phyloP scores from a whole-genome alignment of 108 stramenopile genomes.

The Fragilaria crotonensis region DNA sequence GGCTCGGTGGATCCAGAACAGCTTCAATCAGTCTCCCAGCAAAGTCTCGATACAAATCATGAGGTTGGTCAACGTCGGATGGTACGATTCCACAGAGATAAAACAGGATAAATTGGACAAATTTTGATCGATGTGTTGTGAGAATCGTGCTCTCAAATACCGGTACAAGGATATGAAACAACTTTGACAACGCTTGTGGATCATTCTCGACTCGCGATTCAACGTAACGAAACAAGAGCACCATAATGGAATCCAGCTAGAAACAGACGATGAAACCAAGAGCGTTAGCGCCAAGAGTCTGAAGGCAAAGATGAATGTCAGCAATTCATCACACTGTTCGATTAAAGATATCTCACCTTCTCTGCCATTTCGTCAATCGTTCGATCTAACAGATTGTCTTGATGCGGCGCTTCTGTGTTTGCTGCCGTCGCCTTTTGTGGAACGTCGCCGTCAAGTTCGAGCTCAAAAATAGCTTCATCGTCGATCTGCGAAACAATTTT shows the following conservation, averaged over 20 bases:
- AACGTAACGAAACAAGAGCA: slow-evolving; percentile 44
- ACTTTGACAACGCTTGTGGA: background rate
- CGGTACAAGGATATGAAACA: slow-evolving; percentile 7
- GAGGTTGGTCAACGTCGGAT: background rate
- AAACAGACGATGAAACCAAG: no score
- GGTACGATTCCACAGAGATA: slow-evolving; percentile 59
- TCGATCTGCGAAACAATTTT: slow-evolving; percentile 13
- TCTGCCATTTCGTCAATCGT: slow-evolving; percentile 49
- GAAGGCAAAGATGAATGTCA: no score
- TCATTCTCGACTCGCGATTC: slow-evolving; percentile 4
- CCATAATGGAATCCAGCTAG: slow-evolving; percentile 59
- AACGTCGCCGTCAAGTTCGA: slow-evolving; percentile 14
- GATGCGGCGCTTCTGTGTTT: slow-evolving; percentile 3
- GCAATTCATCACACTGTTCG: no score
- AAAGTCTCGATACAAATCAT: slow-evolving; percentile 67
- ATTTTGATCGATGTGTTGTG: slow-evolving; percentile 92
- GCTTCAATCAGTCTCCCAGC: slow-evolving; percentile 63
- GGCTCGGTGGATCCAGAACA: slow-evolving; percentile 63
- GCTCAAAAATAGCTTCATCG: slow-evolving; percentile 14
- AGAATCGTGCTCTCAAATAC: slow-evolving; percentile 78
- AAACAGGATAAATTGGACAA: slow-evolving; percentile 91
- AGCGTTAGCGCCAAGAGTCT: no score
- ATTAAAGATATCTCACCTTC: slow-evolving; percentile 27
- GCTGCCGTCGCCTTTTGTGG: slow-evolving; percentile 7
- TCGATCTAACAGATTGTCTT: slow-evolving; percentile 2